A percentile compares a stretch with the other conserved stretches of the same genome.
Conservation (phyloP, 2,329 filamentous ascomycete species). For the Colletotrichum scovillei region DNA sequence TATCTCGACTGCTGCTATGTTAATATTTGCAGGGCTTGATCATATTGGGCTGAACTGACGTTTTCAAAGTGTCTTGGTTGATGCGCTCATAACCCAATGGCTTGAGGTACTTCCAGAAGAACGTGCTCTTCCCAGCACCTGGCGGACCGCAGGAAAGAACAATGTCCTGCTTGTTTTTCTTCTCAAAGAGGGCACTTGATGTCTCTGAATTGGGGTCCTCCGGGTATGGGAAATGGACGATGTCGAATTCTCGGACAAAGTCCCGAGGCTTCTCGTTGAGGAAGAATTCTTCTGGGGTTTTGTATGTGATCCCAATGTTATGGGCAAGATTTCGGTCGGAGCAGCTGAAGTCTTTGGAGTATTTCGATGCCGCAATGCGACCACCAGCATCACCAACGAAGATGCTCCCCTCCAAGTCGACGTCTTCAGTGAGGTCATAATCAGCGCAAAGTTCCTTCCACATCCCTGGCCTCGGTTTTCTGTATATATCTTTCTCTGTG, state of each 20-base stretch:
- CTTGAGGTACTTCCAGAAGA: conserved; percentile 82
- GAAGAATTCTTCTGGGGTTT: conserved; percentile 94
- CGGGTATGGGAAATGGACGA: conserved; percentile 64
- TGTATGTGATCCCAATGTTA: conserved; percentile 83
- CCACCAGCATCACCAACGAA: conserved; percentile 92
- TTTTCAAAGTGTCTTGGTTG: conserved; percentile 91
- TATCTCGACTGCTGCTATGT: conserved; percentile 59
- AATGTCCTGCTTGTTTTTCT: conserved; percentile 76
- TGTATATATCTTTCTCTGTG: conserved; percentile 81
- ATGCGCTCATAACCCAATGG: conserved; percentile 84
- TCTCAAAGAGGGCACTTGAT: conserved; percentile 61
- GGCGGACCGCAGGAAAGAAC: conserved; percentile 91
- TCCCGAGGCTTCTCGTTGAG: conserved; percentile 73
- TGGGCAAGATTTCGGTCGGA: conserved; percentile 83
- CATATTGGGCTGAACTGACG: conserved; percentile 46
- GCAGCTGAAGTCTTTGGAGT: conserved; percentile 71
- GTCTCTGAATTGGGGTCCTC: conserved; percentile 39
- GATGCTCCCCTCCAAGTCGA: conserved; percentile 79
- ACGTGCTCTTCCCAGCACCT: conserved; percentile 91
- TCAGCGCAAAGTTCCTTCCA: conserved; percentile 76
- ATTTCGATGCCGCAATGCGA: conserved; percentile 59
- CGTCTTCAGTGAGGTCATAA: conserved; percentile 64
- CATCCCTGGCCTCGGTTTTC: conserved; percentile 91
- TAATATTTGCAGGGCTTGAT: conserved; percentile 16
- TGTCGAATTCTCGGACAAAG: conserved; percentile 79